phyloP scores from a whole-genome alignment of 495 filamentous ascomycete genomes.

The Chaetomium fimeti region DNA sequence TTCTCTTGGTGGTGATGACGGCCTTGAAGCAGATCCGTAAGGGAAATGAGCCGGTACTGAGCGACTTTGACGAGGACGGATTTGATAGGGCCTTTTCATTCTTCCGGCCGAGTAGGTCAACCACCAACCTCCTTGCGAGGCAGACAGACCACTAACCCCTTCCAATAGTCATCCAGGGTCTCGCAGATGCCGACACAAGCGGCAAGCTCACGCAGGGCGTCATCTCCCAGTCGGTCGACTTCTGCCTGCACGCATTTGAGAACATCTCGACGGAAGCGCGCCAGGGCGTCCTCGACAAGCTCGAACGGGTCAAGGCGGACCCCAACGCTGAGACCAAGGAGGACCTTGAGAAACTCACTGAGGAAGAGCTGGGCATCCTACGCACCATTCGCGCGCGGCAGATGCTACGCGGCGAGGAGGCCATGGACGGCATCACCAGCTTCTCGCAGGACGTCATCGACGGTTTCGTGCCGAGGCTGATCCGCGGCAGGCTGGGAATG shows the following conservation, averaged over 20 bases:
- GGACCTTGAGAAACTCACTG: not conserved
- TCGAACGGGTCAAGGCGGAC: slow-evolving; percentile 19
- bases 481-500: too few relatives aligned
- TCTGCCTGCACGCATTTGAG: slow-evolving; percentile 39
- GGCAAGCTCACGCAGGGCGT: slow-evolving; percentile 40
- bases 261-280: slow-evolving; percentile 26
- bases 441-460: too few relatives aligned
- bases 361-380: not conserved
- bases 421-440: too few relatives aligned
- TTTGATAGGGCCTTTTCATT: slow-evolving; percentile 47
- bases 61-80: slow-evolving; percentile 44
- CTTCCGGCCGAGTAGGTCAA: not conserved
- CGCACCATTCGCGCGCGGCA: not conserved
- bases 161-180: slow-evolving; percentile 44
- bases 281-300: slow-evolving; percentile 29
- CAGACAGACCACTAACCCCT: not conserved
- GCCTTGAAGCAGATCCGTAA: slow-evolving; percentile 47
- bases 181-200: slow-evolving; percentile 31
- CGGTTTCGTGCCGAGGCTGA: too few relatives aligned
- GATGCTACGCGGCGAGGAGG: too few relatives aligned
- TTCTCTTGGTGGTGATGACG: slow-evolving; percentile 49
- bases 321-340: not conserved
- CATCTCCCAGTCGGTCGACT: slow-evolving; percentile 39
- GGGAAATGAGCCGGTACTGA: slow-evolving; percentile 35
- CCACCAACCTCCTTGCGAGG: not conserved